Evolutionary conservation across 306 rosid genomes (phyloP), one percentile per base, ranked within the genome.

Genomic region (Vigna mungo): DNA sequence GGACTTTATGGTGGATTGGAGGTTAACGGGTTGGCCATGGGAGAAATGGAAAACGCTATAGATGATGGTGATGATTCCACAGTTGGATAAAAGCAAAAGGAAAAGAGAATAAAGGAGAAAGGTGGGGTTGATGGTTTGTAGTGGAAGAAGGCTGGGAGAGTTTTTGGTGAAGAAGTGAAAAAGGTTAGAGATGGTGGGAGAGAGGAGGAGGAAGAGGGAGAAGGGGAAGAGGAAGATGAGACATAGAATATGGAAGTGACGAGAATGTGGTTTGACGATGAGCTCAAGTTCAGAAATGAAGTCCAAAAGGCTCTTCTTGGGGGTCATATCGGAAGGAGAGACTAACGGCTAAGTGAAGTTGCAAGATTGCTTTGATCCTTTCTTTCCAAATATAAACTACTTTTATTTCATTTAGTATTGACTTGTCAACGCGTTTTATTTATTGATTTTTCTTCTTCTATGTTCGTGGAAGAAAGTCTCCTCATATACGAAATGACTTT

Each of bases 211-310:
- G 36, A 82, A 70, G 82, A 84, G 86, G 10, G 86, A 85, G 69
- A 85, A 77, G 7, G 97, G 94, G 41, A 89, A 86, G 68, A 91
- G 89, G 87, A 89, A 89, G 81, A 86, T 80, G 67, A 88, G 77
- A 25, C 78, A 73, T 79, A 91, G 92, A 44, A 82, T 89, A 8
- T 78, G 72, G 77, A 88, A 86, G 78, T 89, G 94, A 76, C 87
- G 85, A 58, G 81, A 60, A 85, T 88, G 86, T 18, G 91, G 69
- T 78, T 80, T 71, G 78, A 86, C 48, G 48, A 91, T 85, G 62
- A 87, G 80, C 37, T 74, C 88, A 1, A 88, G 66, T 86, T 83
- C 85, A 3, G 72, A 72, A 52, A 85, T 82, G 5, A 88, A 4
- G 1, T 83, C 62, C 66, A 65, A 1, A 41, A 65, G 4, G 2